A percentile compares a stretch with the other conserved stretches of the same genome.
These are phyloP conservation scores for Neonectria faginata DNA, from an alignment of 2,329 filamentous ascomycete genomes.

Conservation along the genomic window DNA sequence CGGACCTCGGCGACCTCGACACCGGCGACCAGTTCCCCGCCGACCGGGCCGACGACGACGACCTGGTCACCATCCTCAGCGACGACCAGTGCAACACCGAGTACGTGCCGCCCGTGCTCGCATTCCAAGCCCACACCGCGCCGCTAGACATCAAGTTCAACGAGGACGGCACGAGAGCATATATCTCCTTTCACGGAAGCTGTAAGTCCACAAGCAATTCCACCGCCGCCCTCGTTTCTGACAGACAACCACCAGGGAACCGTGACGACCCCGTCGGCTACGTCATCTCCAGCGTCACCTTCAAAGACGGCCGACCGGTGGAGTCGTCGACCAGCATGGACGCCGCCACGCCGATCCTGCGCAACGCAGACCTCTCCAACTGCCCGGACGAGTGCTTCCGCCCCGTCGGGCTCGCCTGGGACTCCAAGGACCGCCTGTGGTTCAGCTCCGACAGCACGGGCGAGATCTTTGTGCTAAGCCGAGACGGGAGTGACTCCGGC, in stretches of 20 bases:
- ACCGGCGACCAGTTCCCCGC: conserved; percentile 64
- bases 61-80: conserved; percentile 49
- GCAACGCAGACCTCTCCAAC: conserved; percentile 62
- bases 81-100: conserved; percentile 59
- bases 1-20: conserved; percentile 54
- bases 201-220: conserved; percentile 59
- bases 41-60: conserved; percentile 44
- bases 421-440: conserved; percentile 66
- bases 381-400: conserved; percentile 72
- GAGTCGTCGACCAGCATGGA: conserved; percentile 56
- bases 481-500: conserved; percentile 12
- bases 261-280: conserved; percentile 60
- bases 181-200: conserved; percentile 78
- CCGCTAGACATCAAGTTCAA: conserved; percentile 79
- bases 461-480: conserved; percentile 70
- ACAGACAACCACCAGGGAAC: conserved; percentile 50
- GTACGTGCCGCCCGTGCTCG: conserved; percentile 65
- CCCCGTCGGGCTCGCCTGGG: conserved; percentile 69
- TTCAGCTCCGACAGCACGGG: conserved; percentile 73
- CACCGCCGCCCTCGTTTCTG: conserved; percentile 9
- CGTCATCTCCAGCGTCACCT: conserved; percentile 56
- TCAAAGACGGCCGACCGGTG: conserved; percentile 57
- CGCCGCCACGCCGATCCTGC: conserved; percentile 64
- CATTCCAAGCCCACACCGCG: conserved; percentile 73
- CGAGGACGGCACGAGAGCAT: conserved; percentile 67